Percentiles rank a stretch among this genome's conserved stretches.
phyloP scores from a whole-genome alignment of 192 early-diverging fungal species.

The Nowakowskiella sp. region DNA sequence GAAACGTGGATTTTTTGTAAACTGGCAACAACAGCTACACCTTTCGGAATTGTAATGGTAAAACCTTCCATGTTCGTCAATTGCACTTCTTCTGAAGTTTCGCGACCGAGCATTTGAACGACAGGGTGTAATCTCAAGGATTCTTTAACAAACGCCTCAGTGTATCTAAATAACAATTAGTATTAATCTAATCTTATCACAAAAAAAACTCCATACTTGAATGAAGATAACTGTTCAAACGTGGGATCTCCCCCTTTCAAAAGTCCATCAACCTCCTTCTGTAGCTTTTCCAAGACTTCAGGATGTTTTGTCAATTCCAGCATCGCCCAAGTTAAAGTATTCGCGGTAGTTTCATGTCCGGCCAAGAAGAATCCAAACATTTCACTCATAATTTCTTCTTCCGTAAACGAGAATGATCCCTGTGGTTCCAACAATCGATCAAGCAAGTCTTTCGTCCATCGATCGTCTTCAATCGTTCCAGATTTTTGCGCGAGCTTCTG shows the following conservation, averaged over 20 bases:
- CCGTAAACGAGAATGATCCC: no score
- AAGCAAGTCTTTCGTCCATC: no score
- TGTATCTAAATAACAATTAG: no score
- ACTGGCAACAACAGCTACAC: conserved; percentile 25
- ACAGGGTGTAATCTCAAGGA: conserved; percentile 47
- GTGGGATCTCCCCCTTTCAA: conserved; percentile 13
- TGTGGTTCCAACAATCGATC: no score
- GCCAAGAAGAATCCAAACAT: conserved; percentile 38
- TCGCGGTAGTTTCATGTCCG: conserved; percentile 46
- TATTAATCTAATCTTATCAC: no score
- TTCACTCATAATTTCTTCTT: conserved; percentile 34
- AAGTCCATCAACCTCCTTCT: conserved; percentile 45
- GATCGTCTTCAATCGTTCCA: no score
- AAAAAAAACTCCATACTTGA: no score
- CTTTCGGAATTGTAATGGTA: no score
- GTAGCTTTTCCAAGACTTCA: conserved; percentile 25
- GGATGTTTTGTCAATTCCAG: conserved; percentile 39
- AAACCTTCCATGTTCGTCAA: no score
- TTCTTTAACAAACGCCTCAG: conserved; percentile 47
- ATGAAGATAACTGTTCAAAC: conserved; percentile 22
- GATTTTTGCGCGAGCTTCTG: no score
- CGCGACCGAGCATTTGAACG: conserved; percentile 18
- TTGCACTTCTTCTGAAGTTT: no score
- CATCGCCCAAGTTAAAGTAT: conserved; percentile 43
- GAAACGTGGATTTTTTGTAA: conserved; percentile 39